Evolutionary conservation across 352 stramenopile genomes (phyloP).

Genomic region (Phytopythium oedochilum): DNA sequence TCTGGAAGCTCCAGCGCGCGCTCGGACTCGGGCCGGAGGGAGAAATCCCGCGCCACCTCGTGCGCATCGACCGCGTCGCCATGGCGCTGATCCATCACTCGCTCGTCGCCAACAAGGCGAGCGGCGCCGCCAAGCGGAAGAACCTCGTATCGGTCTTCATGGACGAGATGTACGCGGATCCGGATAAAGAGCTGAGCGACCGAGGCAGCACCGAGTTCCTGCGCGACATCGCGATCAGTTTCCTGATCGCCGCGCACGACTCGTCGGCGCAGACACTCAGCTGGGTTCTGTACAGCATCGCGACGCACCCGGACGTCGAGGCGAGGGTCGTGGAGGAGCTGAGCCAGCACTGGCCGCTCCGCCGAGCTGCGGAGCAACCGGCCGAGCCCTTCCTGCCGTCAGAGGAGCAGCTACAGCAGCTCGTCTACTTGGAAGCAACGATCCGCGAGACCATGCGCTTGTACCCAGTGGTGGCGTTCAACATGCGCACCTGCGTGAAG

Average conservation of each 20-base stretch:
- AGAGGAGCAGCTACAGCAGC: constrained; percentile 17
- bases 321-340: constrained; percentile 23
- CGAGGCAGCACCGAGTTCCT: constrained; percentile 15
- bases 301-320: constrained; percentile 27
- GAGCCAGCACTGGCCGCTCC: background rate
- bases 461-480: constrained; percentile 37
- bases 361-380: constrained; percentile 1
- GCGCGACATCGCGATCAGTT: constrained; percentile 48
- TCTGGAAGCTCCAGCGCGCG: constrained; percentile 2
- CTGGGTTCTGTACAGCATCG: constrained; percentile 46
- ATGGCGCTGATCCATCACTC: constrained; percentile 13
- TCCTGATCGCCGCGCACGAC: constrained; percentile 59
- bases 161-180: constrained; percentile 10
- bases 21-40: constrained; percentile 1
- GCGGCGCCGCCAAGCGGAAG: background rate
- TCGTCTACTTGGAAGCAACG: constrained; percentile 29
- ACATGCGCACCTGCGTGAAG: constrained; percentile 16
- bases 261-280: constrained; percentile 41
- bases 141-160: constrained; percentile 27
- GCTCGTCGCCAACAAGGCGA: constrained; percentile 1
- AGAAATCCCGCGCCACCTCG: background rate
- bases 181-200: background rate
- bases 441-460: constrained; percentile 46
- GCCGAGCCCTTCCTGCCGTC: constrained; percentile 4
- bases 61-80: constrained; percentile 10